Evolutionary conservation across 208 protist species (phyloP).

Genomic region (Plasmodiophora brassicae): DNA sequence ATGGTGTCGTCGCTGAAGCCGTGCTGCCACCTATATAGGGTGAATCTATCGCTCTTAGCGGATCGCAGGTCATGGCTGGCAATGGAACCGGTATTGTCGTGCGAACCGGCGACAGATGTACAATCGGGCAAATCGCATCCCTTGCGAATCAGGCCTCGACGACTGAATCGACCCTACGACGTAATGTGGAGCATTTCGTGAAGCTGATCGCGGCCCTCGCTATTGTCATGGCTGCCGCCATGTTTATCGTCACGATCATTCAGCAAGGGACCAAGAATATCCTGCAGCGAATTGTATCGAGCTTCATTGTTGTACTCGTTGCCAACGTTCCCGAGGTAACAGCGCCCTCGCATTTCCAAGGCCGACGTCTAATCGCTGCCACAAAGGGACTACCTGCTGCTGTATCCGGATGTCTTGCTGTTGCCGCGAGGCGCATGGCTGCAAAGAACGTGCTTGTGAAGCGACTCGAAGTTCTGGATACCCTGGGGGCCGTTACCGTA

Average conservation of each 20-base stretch:
- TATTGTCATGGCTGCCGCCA: not conserved
- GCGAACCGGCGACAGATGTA: conserved; percentile 68
- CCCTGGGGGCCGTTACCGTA: conserved; percentile 70
- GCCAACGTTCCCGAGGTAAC: conserved; percentile 72
- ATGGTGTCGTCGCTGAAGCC: not conserved
- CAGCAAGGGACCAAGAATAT: not conserved
- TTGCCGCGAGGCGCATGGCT: conserved; percentile 66
- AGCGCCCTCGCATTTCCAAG: not conserved
- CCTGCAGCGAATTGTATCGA: not conserved
- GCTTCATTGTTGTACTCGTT: conserved; percentile 61
- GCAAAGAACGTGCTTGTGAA: conserved; percentile 72
- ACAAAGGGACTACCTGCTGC: conserved; percentile 64
- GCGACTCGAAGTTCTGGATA: conserved; percentile 71
- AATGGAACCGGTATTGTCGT: conserved; percentile 64
- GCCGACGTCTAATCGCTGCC: no score
- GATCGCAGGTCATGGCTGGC: conserved; percentile 61
- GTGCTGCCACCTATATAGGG: not conserved
- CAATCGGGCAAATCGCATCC: conserved; percentile 70
- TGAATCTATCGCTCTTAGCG: conserved; percentile 63
- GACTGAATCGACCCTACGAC: conserved; percentile 42
- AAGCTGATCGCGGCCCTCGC: conserved; percentile 15
- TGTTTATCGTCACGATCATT: conserved; percentile 38
- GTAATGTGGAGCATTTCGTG: conserved; percentile 68
- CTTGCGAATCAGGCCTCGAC: conserved; percentile 43
- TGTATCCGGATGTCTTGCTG: conserved; percentile 67